Evolutionary conservation across 2,329 filamentous ascomycete genomes (phyloP).

Genomic region (Pseudocercospora eumusae): DNA sequence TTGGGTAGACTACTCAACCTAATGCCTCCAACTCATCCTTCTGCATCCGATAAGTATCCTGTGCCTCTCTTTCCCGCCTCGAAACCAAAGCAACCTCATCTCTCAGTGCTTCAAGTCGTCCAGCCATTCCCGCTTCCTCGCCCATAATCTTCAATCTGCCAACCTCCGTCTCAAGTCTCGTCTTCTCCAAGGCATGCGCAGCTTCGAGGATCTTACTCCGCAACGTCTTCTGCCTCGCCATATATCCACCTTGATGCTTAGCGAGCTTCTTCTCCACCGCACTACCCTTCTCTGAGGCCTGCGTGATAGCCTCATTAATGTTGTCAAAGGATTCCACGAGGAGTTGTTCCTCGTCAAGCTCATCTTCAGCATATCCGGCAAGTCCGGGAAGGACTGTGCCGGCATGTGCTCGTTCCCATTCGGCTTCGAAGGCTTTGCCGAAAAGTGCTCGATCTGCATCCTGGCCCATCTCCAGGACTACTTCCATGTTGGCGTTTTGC

Average conservation of each 20-base stretch:
- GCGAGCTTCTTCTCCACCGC: constrained; percentile 93
- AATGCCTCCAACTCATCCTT: constrained; percentile 68
- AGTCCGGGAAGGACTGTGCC: constrained; percentile 68
- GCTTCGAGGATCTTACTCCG: constrained; percentile 77
- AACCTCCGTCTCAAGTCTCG: constrained; percentile 68
- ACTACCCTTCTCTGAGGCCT: constrained; percentile 75
- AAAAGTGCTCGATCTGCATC: constrained; percentile 50
- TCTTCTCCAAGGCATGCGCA: constrained; percentile 68
- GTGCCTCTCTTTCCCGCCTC: constrained; percentile 81
- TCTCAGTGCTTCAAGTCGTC: constrained; percentile 71
- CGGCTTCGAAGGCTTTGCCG: constrained; percentile 43
- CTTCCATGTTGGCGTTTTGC: constrained; percentile 72
- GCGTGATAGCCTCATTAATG: constrained; percentile 71
- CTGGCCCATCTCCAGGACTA: constrained; percentile 67
- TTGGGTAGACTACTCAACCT: not conserved
- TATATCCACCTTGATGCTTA: constrained; percentile 85
- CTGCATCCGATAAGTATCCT: constrained; percentile 75
- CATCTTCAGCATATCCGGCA: constrained; percentile 73
- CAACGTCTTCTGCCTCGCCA: constrained; percentile 78
- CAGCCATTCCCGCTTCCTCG: constrained; percentile 73
- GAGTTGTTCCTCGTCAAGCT: constrained; percentile 66
- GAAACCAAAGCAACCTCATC: constrained; percentile 83
- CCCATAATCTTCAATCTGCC: constrained; percentile 75
- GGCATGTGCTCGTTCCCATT: constrained; percentile 54
- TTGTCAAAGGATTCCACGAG: constrained; percentile 73